Evolutionary conservation across 495 filamentous ascomycete species (phyloP).

Genomic region (Podospora pseudopauciseta): DNA sequence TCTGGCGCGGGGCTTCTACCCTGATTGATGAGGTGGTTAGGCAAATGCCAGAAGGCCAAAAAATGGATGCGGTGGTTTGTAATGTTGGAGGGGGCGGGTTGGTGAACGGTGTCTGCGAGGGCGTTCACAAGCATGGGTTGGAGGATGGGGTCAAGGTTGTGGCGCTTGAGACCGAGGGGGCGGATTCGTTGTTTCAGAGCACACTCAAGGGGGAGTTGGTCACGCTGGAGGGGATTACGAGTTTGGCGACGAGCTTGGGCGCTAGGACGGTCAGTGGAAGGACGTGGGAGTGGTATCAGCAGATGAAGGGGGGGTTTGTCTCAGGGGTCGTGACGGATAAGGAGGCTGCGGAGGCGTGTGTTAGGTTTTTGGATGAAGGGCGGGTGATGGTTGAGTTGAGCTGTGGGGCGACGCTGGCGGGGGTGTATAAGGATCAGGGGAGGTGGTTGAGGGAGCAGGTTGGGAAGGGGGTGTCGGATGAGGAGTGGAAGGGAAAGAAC

Average conservation of each 20-base stretch:
- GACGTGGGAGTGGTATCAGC: constrained; percentile 58
- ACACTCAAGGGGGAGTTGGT: constrained; percentile 59
- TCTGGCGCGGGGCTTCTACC: constrained; percentile 77
- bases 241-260: constrained; percentile 75
- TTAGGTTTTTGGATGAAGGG: constrained; percentile 77
- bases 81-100: constrained; percentile 88
- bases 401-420: constrained; percentile 74
- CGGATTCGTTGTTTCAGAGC: constrained; percentile 63
- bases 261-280: constrained; percentile 67
- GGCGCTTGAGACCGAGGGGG: constrained; percentile 78
- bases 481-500: constrained; percentile 55
- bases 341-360: constrained; percentile 73
- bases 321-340: constrained; percentile 71
- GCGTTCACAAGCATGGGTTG: constrained; percentile 52
- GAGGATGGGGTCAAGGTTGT: constrained; percentile 54
- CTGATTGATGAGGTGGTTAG: constrained; percentile 63
- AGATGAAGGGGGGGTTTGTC: constrained; percentile 47
- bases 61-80: constrained; percentile 69
- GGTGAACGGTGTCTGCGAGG: constrained; percentile 72
- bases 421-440: constrained; percentile 57
- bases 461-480: constrained; percentile 52
- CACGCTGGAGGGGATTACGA: constrained; percentile 71
- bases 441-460: constrained; percentile 52
- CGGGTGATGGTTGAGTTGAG: constrained; percentile 76
- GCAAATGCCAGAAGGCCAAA: constrained; percentile 24